These are phyloP conservation scores for Biscogniauxia sp. DNA, from an alignment of 2,329 filamentous ascomycete genomes.

Conservation along the genomic window DNA sequence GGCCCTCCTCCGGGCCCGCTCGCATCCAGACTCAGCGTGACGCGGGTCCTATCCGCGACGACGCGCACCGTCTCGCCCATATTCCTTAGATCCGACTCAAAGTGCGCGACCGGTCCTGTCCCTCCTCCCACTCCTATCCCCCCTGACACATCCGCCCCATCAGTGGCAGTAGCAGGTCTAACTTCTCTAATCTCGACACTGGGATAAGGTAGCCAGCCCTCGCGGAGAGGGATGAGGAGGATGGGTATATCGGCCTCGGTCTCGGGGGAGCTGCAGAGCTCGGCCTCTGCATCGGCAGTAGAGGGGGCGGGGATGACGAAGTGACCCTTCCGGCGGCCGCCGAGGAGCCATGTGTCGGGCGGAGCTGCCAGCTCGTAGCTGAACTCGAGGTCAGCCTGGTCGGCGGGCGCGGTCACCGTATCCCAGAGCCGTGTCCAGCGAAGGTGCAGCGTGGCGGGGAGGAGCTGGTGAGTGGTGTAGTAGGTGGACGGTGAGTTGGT, in stretches of 20 bases:
- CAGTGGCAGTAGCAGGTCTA: constrained; percentile 9
- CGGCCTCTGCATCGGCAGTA: constrained; percentile 7
- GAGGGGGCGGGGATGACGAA: constrained; percentile 58
- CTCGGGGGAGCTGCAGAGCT: constrained; percentile 40
- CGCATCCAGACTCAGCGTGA: constrained; percentile 70
- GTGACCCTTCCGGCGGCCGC: constrained; percentile 75
- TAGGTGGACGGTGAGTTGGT: constrained; percentile 42
- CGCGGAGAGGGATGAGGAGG: constrained; percentile 74
- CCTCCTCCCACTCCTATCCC: constrained; percentile 11
- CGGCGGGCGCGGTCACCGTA: constrained; percentile 37
- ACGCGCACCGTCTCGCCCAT: constrained; percentile 75
- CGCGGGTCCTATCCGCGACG: constrained; percentile 65
- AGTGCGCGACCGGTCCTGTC: constrained; percentile 42
- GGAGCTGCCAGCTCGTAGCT: constrained; percentile 77
- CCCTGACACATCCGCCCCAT: constrained; percentile 11
- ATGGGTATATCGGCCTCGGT: constrained; percentile 62
- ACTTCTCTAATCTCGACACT: constrained; percentile 73
- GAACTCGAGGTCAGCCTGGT: constrained; percentile 61
- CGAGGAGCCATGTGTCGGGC: constrained; percentile 78
- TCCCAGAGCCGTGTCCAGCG: constrained; percentile 65
- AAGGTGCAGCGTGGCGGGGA: constrained; percentile 60
- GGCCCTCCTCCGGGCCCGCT: constrained; percentile 65
- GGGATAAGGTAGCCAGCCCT: constrained; percentile 77
- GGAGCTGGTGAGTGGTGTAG: constrained; percentile 57
- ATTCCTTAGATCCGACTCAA: constrained; percentile 79